Evolutionary conservation across 2,329 filamentous ascomycete species (phyloP).

Genomic region (Dactylellina parvicollis): DNA sequence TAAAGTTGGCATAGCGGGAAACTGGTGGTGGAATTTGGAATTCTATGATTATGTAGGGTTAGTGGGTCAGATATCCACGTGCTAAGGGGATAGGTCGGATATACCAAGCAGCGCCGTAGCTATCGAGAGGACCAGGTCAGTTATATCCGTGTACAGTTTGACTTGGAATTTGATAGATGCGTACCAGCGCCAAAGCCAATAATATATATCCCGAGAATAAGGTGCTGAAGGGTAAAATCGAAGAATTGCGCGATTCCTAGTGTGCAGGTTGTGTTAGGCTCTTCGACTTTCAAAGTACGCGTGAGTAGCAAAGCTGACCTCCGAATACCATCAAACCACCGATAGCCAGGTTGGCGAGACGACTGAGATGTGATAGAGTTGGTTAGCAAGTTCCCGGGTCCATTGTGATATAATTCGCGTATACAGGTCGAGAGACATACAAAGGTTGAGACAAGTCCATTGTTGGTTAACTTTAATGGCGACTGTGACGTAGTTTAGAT

Average conservation of each 20-base stretch:
- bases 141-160: neutral
- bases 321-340: conserved; percentile 88
- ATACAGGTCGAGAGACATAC: neutral
- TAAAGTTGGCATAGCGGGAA: conserved; percentile 92
- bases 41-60: conserved; percentile 66
- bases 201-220: conserved; percentile 86
- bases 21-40: conserved; percentile 95
- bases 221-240: conserved; percentile 61
- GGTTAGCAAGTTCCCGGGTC: conserved; percentile 2
- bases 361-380: conserved; percentile 60
- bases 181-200: conserved; percentile 88
- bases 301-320: conserved; percentile 78
- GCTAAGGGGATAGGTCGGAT: conserved; percentile 29
- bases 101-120: conserved; percentile 61
- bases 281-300: conserved; percentile 66
- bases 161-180: conserved; percentile 59
- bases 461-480: neutral
- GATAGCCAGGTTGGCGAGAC: conserved; percentile 90
- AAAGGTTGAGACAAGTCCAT: conserved; percentile 47
- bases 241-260: conserved; percentile 64
- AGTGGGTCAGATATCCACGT: neutral
- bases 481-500: neutral
- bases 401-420: neutral
- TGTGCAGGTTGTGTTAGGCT: too few relatives aligned
- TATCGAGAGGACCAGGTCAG: conserved; percentile 11